These are phyloP conservation scores for Euphorbia celastroides DNA, from an alignment of 441 rosid genomes.

Conservation along the genomic window DNA sequence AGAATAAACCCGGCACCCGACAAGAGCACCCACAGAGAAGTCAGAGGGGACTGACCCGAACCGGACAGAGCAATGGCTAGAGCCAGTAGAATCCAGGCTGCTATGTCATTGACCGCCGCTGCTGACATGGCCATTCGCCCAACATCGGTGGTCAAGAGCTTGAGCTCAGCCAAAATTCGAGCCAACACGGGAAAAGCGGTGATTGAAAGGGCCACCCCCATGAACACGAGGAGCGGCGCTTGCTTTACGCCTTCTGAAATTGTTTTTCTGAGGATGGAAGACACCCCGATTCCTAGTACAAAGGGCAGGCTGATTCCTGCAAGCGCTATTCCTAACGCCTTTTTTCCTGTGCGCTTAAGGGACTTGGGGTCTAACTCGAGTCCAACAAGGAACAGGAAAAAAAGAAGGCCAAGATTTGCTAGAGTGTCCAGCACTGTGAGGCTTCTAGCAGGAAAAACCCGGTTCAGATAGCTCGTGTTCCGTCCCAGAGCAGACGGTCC, in stretches of 20 bases:
- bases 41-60: conserved; percentile 40
- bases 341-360: conserved; percentile 61
- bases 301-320: conserved; percentile 81
- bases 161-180: conserved; percentile 85
- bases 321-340: conserved; percentile 58
- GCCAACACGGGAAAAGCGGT: conserved; percentile 95
- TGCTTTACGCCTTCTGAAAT: conserved; percentile 49
- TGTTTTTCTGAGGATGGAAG: conserved; percentile 43
- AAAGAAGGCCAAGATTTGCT: conserved; percentile 81
- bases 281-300: conserved; percentile 68
- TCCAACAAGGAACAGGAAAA: conserved; percentile 83
- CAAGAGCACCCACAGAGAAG: conserved; percentile 72
- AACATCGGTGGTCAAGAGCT: conserved; percentile 78
- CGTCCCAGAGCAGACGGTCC: conserved; percentile 91
- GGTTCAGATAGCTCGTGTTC: conserved; percentile 36
- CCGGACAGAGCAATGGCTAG: conserved; percentile 88
- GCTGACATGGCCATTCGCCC: conserved; percentile 94
- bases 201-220: conserved; percentile 93
- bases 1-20: conserved; percentile 48
- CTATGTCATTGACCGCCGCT: conserved; percentile 84
- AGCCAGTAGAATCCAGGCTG: conserved; percentile 91
- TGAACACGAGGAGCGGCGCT: conserved; percentile 69
- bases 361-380: conserved; percentile 66
- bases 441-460: conserved; percentile 61
- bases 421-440: conserved; percentile 74